Evolutionary conservation across 2,329 filamentous ascomycete species (phyloP).

Genomic region (Ceratocystis variospora): DNA sequence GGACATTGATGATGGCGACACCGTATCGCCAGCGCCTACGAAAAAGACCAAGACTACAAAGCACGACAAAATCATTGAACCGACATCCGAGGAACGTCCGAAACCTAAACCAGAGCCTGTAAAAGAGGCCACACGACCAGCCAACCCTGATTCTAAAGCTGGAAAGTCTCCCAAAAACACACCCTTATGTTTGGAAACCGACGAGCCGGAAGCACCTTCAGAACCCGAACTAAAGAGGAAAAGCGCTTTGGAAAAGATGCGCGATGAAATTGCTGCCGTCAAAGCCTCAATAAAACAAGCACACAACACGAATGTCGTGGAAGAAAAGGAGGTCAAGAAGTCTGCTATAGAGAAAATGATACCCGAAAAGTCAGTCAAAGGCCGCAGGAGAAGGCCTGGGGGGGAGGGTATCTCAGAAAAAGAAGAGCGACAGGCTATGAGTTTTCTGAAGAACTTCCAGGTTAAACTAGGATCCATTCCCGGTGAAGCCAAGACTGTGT

Average conservation of each 20-base stretch:
- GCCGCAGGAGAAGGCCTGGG: slow-evolving; percentile 49
- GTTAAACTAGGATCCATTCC: slow-evolving; percentile 2
- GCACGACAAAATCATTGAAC: not conserved
- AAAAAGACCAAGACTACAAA: slow-evolving; percentile 13
- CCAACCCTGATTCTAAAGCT: not conserved
- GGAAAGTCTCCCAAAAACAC: not conserved
- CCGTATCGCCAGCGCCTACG: slow-evolving; percentile 9
- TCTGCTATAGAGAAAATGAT: slow-evolving; percentile 61
- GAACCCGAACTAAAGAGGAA: slow-evolving; percentile 20
- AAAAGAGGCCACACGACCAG: not conserved
- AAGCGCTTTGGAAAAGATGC: slow-evolving; percentile 51
- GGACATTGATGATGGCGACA: slow-evolving; percentile 31
- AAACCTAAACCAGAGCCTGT: not conserved
- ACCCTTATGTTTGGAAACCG: slow-evolving; percentile 6
- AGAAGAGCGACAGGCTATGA: slow-evolving; percentile 25
- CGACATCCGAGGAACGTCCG: not conserved
- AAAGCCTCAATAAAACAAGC: slow-evolving; percentile 71
- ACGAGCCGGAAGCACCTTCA: slow-evolving; percentile 10
- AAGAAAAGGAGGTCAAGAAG: slow-evolving; percentile 45
- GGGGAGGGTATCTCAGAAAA: slow-evolving; percentile 35
- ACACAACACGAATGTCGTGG: slow-evolving; percentile 27
- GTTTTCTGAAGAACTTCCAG: slow-evolving; percentile 15
- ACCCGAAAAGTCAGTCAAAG: slow-evolving; percentile 54
- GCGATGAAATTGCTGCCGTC: slow-evolving; percentile 65
- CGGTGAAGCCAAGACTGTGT: not conserved